Percentiles rank a stretch among this genome's conserved stretches.
Evolutionary conservation across 164 flowering plant species (phyloP).

Genomic region (Euptelea pleiosperma): DNA sequence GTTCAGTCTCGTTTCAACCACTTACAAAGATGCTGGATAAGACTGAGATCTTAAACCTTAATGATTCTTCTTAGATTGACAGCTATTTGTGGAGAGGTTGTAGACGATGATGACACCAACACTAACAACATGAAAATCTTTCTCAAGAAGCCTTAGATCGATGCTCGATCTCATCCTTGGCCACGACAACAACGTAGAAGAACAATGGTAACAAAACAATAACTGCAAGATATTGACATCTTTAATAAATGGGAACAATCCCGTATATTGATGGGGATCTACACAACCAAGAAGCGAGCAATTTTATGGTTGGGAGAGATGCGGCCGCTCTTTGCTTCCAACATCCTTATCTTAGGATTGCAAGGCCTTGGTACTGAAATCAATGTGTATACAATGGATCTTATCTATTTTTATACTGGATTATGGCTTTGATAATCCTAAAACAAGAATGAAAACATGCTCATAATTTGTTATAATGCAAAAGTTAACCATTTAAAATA

Average conservation of each 20-base stretch:
- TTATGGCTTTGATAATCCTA: neutral
- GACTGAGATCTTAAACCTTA: too few species aligned
- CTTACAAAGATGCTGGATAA: too few species aligned
- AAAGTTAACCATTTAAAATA: too few species aligned
- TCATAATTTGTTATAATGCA: too few species aligned
- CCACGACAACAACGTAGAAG: constrained; percentile 1
- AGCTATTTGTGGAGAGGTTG: constrained; percentile 30
- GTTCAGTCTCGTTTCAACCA: too few species aligned
- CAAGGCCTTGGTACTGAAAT: constrained; percentile 94
- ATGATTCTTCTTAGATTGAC: too few species aligned
- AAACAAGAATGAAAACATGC: too few species aligned
- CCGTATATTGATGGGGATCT: constrained; percentile 91
- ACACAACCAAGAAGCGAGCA: constrained; percentile 90
- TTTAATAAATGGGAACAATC: constrained; percentile 29
- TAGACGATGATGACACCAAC: constrained; percentile 16
- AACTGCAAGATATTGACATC: constrained; percentile 12
- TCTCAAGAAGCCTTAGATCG: constrained; percentile 39
- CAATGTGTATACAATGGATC: constrained; percentile 39
- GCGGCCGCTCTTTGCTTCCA: constrained; percentile 80
- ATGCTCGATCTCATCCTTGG: constrained; percentile 21
- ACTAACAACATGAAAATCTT: constrained; percentile 14
- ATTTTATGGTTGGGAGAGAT: constrained; percentile 94
- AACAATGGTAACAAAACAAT: constrained; percentile 8
- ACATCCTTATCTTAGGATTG: constrained; percentile 85
- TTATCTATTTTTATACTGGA: neutral